phyloP scores from a whole-genome alignment of 2,329 filamentous ascomycete genomes.

The Nothophaeocryptopus gaeumannii region DNA sequence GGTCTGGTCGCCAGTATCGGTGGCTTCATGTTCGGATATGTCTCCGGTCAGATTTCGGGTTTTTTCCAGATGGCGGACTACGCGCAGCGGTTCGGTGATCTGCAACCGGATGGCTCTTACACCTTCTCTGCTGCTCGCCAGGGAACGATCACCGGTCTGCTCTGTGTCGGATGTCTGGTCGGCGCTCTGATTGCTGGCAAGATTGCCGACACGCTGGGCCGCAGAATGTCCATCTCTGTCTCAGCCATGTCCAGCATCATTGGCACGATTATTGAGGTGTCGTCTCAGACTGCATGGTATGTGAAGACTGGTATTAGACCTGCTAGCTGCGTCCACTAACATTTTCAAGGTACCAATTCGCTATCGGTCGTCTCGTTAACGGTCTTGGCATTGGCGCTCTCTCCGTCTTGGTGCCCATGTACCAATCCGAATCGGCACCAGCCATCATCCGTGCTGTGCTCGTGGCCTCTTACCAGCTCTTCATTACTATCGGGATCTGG shows the following conservation, averaged over 20 bases:
- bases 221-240: constrained; percentile 48
- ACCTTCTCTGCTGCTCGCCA: constrained; percentile 35
- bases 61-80: constrained; percentile 51
- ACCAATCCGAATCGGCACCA: constrained; percentile 63
- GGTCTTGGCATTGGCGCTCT: constrained; percentile 46
- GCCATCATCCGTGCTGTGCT: constrained; percentile 62
- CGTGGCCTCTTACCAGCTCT: constrained; percentile 51
- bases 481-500: constrained; percentile 45
- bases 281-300: constrained; percentile 38
- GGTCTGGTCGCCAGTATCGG: constrained; percentile 57
- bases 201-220: constrained; percentile 55
- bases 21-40: constrained; percentile 46
- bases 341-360: constrained; percentile 38
- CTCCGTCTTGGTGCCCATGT: constrained; percentile 62
- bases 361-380: constrained; percentile 46
- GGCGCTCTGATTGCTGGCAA: constrained; percentile 43
- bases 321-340: background rate
- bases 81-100: constrained; percentile 54
- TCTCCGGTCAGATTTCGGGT: constrained; percentile 59
- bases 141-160: constrained; percentile 46
- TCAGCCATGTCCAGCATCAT: constrained; percentile 44
- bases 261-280: constrained; percentile 45
- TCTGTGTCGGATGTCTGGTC: constrained; percentile 42
- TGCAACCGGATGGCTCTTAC: constrained; percentile 40
- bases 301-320: background rate